Evolutionary conservation across 2,329 filamentous ascomycete genomes (phyloP), one percentile per base, ranked within the genome.

Genomic region (Hypoxylon sp.): DNA sequence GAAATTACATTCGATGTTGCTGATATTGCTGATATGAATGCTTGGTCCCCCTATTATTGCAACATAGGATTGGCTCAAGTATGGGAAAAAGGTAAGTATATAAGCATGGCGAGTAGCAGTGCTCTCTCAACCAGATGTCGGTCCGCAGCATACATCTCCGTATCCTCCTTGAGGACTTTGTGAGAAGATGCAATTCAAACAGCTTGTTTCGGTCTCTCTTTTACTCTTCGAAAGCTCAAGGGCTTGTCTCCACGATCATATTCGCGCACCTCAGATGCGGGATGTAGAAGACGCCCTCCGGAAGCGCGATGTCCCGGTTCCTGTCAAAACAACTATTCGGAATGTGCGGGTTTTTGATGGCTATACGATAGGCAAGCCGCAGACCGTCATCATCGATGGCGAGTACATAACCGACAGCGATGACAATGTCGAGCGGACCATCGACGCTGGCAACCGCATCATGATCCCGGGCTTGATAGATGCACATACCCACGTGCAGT

Each of bases 401-500:
- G 66, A 63, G n/a, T 64, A 52, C 36, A 72, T 73, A 30, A 70
- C 64, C 23, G 62, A 64, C 11, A 30, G 23, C 32, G 55, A 63
- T 1, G 19, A 57, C 1, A 49, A 60, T 17, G 32, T 72, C 34
- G 34, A 66, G 25, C 53, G 63, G 13, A 52, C 30, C 25, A 51
- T 78, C 19, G 74, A 78, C 30, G 75, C 66, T 34, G 57, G 58
- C 17, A 74, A 74, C 25, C 61, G 72, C 17, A 71, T 76, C 45
- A 58, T 77, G 10, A 74, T 75, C 21, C 76, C 76, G 0, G 75
- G 75, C 3, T 64, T 78, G n/a, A 78, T 77, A 58, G 75, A 77
- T 48, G 68, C 74, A 0, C 76, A 77, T 48, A 57, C 76, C 5
- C 76, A 77, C 58, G 52, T 76, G 6, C 41, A 46, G 11, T 67